A percentile compares a stretch with the other conserved stretches of the same genome.
Evolutionary conservation across 2,329 filamentous ascomycete species (phyloP).

Genomic region (Sarocladium oryzae): DNA sequence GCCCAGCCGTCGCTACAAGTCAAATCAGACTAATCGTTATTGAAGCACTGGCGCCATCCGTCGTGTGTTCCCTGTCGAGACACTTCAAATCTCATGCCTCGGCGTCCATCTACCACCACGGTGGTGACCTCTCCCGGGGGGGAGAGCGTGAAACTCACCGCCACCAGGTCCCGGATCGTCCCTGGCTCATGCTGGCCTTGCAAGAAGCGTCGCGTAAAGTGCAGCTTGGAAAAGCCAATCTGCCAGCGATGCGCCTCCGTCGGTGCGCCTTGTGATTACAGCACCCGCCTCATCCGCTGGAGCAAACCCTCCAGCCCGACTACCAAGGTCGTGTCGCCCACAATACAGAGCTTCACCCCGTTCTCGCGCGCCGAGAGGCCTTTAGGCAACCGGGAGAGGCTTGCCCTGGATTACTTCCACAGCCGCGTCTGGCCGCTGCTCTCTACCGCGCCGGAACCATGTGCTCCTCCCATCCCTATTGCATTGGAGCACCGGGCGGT

Average conservation of each 20-base stretch:
- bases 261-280: conserved; percentile 22
- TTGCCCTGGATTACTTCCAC: conserved; percentile 27
- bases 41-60: background rate
- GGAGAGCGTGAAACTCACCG: background rate
- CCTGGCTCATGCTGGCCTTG: conserved; percentile 37
- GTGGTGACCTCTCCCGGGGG: background rate
- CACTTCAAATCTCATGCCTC: background rate
- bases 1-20: background rate
- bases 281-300: conserved; percentile 34
- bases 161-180: background rate
- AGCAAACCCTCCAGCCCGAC: conserved; percentile 29
- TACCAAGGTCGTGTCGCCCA: conserved; percentile 20
- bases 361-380: conserved; percentile 12
- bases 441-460: conserved; percentile 22
- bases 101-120: background rate
- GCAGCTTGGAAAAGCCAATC: conserved; percentile 29
- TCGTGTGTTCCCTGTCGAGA: background rate
- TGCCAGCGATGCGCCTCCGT: conserved; percentile 28
- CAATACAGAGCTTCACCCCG: conserved; percentile 19
- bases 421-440: conserved; percentile 26
- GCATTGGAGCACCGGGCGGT: conserved; percentile 27
- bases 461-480: conserved; percentile 22
- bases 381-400: conserved; percentile 22
- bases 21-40: background rate
- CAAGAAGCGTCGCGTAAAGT: conserved; percentile 37